Evolutionary conservation across 805 yeast genomes (phyloP), one percentile per base, ranked within the genome.

Genomic region (Ogataea naganishii): DNA sequence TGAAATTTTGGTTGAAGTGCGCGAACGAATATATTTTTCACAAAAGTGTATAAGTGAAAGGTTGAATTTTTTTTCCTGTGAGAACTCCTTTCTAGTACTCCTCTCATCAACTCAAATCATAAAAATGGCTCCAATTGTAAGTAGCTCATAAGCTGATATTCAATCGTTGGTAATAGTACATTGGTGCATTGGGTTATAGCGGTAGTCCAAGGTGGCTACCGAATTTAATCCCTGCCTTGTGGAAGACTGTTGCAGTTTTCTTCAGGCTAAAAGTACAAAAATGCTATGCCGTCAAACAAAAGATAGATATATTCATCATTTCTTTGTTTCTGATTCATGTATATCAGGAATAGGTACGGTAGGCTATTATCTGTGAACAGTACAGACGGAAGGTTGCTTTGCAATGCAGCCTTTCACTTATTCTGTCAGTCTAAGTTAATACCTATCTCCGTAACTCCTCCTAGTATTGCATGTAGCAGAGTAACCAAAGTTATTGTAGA

Each of bases 61-160:
- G 7, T 17, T 25, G 14, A n/a, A 12, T 20, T 9, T 11, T 14
- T 20, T 20, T 20, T 13, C n/a, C 4, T 15, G 18, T 23, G n/a
- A n/a, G n/a, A n/a, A n/a, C 26, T 23, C 11, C 18, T 10, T 5
- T 21, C 23, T 9, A 6, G 12, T 28, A 6, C 12, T 9, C 14
- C 9, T 14, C 20, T 24, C 24, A 14, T 24, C 3, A 18, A 20
- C 7, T 17, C 17, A 25, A 18, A 21, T 16, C 13, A 14, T 17
- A 35, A 45, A 29, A 44, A 53, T 53, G 59, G 59, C 59, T 46
- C 59, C 59, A 53, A 51, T 53, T 34, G 59, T 53, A 53, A 39
- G 59, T 53, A 37, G 24, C 24, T 15, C 14, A 7, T 9, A 22
- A 12, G 12, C 8, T 15, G 6, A 15, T 6, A 11, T 8, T 24